Base-by-base conservation (phyloP, 225 moss, liverwort and hornwort genomes). In the Sphagnum tenellum region DNA sequence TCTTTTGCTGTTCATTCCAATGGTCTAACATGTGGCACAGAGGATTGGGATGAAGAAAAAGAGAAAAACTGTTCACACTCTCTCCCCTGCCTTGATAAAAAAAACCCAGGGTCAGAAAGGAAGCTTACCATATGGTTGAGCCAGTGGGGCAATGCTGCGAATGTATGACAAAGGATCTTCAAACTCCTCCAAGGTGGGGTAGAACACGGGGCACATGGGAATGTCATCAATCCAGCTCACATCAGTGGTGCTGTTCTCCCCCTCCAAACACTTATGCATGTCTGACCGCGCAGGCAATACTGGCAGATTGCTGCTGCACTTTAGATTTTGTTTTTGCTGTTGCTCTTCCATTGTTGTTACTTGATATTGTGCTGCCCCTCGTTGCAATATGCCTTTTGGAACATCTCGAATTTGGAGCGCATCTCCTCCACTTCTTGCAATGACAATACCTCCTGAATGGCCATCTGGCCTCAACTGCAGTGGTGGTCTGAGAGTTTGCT, bases 111-210 rank as follows among this genome's bases (percentile, higher is more conserved):
- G 29, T 29, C 29, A 29, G 29, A 29, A 29, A 29, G 29, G 29
- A 29, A 47, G 46, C 66, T 55, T 66, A 66, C 79, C 79, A 66
- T 58, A 75, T 59, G 63, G 70, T 9, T 74, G 74, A 48, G 79
- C 79, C 29, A 67, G 60, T 7, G 74, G 68, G 5, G 67, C 56
- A 50, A 79, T 79, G 52, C 44, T 56, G 51, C 75, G 79, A 13
- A 79, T 79, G 12, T 79, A 79, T 2, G 71, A 67, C 50, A 79
- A 50, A 3, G 79, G 79, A 64, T 79, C 79, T 55, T 75, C 75
- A 60, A 79, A 79, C 55, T 79, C 79, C 51, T 75, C 67, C 46
- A 52, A 71, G 50, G 79, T 71, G 9, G 79, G 79, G 62, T 70
- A 71, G 59, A 71, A 79, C 52, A 79, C 69, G 12, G 79, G 79